Evolutionary conservation across 345 rosid genomes (phyloP).

Genomic region (Eucalyptus camaldulensis): DNA sequence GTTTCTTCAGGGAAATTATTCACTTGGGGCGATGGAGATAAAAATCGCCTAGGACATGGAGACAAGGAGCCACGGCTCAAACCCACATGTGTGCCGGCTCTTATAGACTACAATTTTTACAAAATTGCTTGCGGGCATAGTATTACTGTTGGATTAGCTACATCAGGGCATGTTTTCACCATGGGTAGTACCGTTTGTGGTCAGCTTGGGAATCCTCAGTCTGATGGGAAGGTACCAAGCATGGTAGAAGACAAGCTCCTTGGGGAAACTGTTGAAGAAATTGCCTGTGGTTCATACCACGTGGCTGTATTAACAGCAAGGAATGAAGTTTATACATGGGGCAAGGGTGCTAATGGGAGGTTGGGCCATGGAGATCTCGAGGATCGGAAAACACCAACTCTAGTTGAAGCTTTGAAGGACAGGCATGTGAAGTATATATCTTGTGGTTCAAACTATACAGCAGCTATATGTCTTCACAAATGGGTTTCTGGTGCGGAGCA

Average conservation of each 20-base stretch:
- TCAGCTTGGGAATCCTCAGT: slow-evolving; percentile 79
- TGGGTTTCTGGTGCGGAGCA: slow-evolving; percentile 93
- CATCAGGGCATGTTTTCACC: slow-evolving; percentile 62
- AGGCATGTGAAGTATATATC: slow-evolving; percentile 74
- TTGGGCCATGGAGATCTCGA: slow-evolving; percentile 90
- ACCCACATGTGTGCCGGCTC: slow-evolving; percentile 87
- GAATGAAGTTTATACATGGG: slow-evolving; percentile 92
- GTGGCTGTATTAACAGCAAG: slow-evolving; percentile 69
- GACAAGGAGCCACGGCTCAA: slow-evolving; percentile 82
- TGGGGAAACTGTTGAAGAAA: slow-evolving; percentile 72
- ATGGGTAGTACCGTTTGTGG: slow-evolving; percentile 97
- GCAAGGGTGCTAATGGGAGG: slow-evolving; percentile 96
- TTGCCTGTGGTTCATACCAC: slow-evolving; percentile 88
- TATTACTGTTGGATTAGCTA: slow-evolving; percentile 82
- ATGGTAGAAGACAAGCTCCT: slow-evolving; percentile 56
- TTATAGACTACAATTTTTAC: slow-evolving; percentile 67
- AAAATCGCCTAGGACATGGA: slow-evolving; percentile 90
- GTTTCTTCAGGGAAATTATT: slow-evolving; percentile 75
- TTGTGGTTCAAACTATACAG: slow-evolving; percentile 81
- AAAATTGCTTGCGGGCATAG: slow-evolving; percentile 93
- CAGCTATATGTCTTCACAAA: slow-evolving; percentile 88
- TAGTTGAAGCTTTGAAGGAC: slow-evolving; percentile 80
- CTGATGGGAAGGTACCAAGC: slow-evolving; percentile 76
- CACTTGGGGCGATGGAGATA: slow-evolving; percentile 99
- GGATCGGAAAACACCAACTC: slow-evolving; percentile 70